A percentile compares a stretch with the other conserved stretches of the same genome.
phyloP scores from a whole-genome alignment of 345 rosid genomes.

The Erysimum cheiranthoides region DNA sequence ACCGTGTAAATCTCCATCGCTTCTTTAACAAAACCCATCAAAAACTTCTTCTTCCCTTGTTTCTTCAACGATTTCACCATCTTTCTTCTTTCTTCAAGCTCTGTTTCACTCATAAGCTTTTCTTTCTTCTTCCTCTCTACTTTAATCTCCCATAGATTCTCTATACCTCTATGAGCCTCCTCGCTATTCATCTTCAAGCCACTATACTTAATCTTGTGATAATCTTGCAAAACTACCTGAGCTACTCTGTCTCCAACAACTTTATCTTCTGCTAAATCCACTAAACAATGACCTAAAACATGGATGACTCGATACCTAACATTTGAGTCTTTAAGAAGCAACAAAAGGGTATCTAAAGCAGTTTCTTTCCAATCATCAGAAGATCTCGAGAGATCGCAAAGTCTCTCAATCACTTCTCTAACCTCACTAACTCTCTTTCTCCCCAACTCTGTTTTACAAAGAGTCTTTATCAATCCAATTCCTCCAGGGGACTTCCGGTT shows the following conservation, averaged over 20 bases:
- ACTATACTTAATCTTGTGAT: slow-evolving; percentile 65
- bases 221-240: slow-evolving; percentile 58
- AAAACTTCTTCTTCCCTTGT: slow-evolving; percentile 66
- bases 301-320: slow-evolving; percentile 62
- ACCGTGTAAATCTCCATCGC: slow-evolving; percentile 55
- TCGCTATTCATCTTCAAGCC: slow-evolving; percentile 53
- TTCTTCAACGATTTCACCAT: slow-evolving; percentile 56
- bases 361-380: slow-evolving; percentile 69
- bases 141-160: slow-evolving; percentile 70
- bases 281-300: slow-evolving; percentile 53
- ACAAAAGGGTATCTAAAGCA: slow-evolving; percentile 69
- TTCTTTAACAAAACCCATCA: slow-evolving; percentile 56
- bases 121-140: slow-evolving; percentile 74
- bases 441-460: slow-evolving; percentile 64
- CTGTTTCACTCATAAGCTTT: slow-evolving; percentile 61
- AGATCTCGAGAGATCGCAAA: slow-evolving; percentile 70
- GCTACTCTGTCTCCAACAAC: slow-evolving; percentile 63
- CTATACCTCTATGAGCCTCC: slow-evolving; percentile 50
- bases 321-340: slow-evolving; percentile 68
- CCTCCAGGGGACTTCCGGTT: slow-evolving; percentile 69
- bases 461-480: slow-evolving; percentile 61
- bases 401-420: slow-evolving; percentile 52
- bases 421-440: slow-evolving; percentile 54
- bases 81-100: slow-evolving; percentile 55
- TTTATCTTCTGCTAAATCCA: slow-evolving; percentile 67